Evolutionary conservation across 2,329 filamentous ascomycete genomes (phyloP), one percentile per base, ranked within the genome.

Genomic region (Leptographium wingfieldii): DNA sequence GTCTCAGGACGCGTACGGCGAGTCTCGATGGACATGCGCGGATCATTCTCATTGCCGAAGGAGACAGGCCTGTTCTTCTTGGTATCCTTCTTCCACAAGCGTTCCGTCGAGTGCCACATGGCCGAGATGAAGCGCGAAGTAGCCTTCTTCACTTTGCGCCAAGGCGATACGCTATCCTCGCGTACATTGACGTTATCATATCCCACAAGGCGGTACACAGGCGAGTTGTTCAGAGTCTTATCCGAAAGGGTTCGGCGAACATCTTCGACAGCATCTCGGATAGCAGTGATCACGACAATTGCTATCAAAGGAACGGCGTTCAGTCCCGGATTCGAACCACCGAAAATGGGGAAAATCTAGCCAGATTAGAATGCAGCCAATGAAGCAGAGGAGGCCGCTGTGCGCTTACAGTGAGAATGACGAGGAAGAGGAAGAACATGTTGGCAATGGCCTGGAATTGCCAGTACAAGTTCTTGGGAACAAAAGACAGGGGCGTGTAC

Each of bases 361-460:
- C 14, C 16, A 22, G 2, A 46, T 56, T n/a, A 57, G 57, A 14
- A 40, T 31, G 22, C 5, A 31, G 19, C 38, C 19, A 29, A 43
- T 6, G 6, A 25, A 43, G 4, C 35, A 12, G n/a, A 5, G 2
- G 27, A 52, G 49, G 7, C 1, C 9, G 12, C 1, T 5, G 11
- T 58, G 52, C 60, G 81, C 92, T 80, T 86, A 97, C 94, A 69
- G 87, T 86, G 62, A 99, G 81, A 69, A 99, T 95, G 70, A 96
- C 92, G 68, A 92, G 82, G 75, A 97, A 96, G 67, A 97, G 79
- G 80, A 99, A 99, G 76, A 97, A 99, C 59, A 97, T 87, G 73
- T 99, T 99, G 69, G 94, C 94, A 68, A 99, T 87, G 70, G 97
- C 97, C 74, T 99, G 92, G 70, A 99, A 97, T 73, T 99, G 95